Base-by-base conservation (phyloP, 2,329 filamentous ascomycete species). In the Aureobasidium musti region DNA sequence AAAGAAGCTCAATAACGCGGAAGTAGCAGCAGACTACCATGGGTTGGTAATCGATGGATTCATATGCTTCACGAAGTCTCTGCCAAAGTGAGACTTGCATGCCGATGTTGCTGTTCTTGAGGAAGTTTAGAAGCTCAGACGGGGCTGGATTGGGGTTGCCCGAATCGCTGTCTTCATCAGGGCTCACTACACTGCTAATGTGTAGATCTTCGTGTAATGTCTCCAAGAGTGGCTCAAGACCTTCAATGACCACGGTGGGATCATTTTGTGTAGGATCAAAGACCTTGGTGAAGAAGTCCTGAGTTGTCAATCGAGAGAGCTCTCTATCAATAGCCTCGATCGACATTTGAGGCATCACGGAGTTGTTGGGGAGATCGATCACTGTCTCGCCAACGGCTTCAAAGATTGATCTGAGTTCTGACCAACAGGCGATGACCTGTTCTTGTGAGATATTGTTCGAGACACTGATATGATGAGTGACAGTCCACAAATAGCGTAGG, bases 281-380 rank as follows among this genome's bases (percentile, higher is more conserved):
- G 0, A 99, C 86, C 43, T 89, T 91, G 60, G 92, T 83, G 77
- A 99, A 98, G 76, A 98, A 98, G 74, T 97, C 94, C 86, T 96
- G 95, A 0, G 94, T 98, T 17, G 91, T 97, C 39, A 98, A 83
- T 72, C 93, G 92, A 14, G 91, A 94, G 30, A 97, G 89, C 75
- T 99, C 94, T 65, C 92, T 88, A 69, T 98, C 93, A 8, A 95
- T 89, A 0, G 92, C 91, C n/a, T 85, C 84, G 2, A 87, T 79
- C 0, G 94, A 97, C 59, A 99, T 85, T 69, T 95, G 91, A 0
- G 92, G 87, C 88, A 99, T 96, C 23, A 93, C 85, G 1, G 87
- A 85, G 73, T 97, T 98, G 76, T 99, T 98, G 4, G 89, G 81
- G 17, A 98, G 81, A 39, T 83, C 80, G 14, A 91, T 85, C 0